phyloP scores from a whole-genome alignment of 2,329 filamentous ascomycete species.

The Capronia epimyces region DNA sequence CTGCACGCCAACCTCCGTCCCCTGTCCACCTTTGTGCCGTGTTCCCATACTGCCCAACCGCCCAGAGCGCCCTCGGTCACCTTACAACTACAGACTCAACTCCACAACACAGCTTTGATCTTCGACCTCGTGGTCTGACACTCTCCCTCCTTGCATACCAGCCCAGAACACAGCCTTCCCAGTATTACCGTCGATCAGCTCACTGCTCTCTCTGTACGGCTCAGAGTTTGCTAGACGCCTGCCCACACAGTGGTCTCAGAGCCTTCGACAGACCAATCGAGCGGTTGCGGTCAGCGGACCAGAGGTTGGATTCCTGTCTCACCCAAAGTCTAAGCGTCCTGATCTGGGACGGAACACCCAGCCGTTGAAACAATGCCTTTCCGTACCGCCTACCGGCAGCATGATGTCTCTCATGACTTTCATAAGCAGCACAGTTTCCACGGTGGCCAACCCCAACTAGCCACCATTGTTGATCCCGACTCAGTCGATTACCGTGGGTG shows the following conservation, averaged over 20 bases:
- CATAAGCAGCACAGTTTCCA: constrained; percentile 20
- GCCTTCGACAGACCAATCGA: background rate
- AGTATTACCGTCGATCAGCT: constrained; percentile 28
- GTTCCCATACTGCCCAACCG: background rate
- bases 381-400: constrained; percentile 14
- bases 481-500: constrained; percentile 23
- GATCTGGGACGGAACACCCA: background rate
- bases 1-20: background rate
- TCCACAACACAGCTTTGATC: constrained; percentile 18
- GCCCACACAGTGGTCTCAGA: background rate
- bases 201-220: constrained; percentile 61
- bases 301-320: background rate
- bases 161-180: constrained; percentile 1
- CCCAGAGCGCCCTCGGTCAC: constrained; percentile 12
- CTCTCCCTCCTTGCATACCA: constrained; percentile 13
- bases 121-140: constrained; percentile 24
- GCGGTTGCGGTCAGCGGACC: background rate
- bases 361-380: constrained; percentile 20
- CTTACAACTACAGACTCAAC: constrained; percentile 15
- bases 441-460: constrained; percentile 18
- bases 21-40: background rate
- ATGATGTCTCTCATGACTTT: constrained; percentile 25
- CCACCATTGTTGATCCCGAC: constrained; percentile 25
- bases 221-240: constrained; percentile 62
- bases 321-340: background rate